A percentile compares a stretch with the other conserved stretches of the same genome.
Conservation (phyloP, 2,329 filamentous ascomycete species). For the Colletotrichum cordylinicola region DNA sequence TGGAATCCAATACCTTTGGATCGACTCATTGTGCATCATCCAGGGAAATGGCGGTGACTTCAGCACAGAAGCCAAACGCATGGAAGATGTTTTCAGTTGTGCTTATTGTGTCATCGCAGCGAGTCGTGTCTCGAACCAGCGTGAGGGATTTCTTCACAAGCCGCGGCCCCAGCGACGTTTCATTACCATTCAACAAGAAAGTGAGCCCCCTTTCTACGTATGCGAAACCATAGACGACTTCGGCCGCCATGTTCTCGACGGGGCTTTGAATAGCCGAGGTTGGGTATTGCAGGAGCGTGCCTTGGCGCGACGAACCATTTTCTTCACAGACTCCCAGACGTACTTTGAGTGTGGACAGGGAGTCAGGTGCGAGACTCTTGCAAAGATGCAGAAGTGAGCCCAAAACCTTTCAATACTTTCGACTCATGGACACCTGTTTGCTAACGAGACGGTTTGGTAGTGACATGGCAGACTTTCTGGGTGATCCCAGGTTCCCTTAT, state of each 20-base stretch:
- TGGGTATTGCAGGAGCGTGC: conserved; percentile 46
- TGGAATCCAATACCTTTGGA: conserved; percentile 23
- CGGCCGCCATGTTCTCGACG: conserved; percentile 31
- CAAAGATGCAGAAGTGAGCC: conserved; percentile 37
- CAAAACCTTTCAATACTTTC: not conserved
- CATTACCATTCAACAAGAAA: not conserved
- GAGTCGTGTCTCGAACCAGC: not conserved
- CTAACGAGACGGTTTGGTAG: not conserved
- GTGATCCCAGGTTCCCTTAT: not conserved
- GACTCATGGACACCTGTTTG: not conserved
- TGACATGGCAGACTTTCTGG: not conserved
- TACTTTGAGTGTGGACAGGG: conserved; percentile 44
- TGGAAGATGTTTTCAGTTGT: conserved; percentile 8
- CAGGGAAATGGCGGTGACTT: conserved; percentile 23
- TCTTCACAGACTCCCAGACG: conserved; percentile 39
- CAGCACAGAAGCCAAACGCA: conserved; percentile 8
- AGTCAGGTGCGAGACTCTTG: conserved; percentile 38
- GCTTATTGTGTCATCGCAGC: not conserved
- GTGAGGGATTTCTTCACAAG: not conserved
- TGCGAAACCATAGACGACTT: conserved; percentile 39
- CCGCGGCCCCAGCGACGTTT: not conserved
- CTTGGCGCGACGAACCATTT: conserved; percentile 41
- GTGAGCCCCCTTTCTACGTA: not conserved
- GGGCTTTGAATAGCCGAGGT: conserved; percentile 35
- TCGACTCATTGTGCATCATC: conserved; percentile 25